Evolutionary conservation across 805 yeast genomes (phyloP).

Genomic region (Ogataea saltuana): DNA sequence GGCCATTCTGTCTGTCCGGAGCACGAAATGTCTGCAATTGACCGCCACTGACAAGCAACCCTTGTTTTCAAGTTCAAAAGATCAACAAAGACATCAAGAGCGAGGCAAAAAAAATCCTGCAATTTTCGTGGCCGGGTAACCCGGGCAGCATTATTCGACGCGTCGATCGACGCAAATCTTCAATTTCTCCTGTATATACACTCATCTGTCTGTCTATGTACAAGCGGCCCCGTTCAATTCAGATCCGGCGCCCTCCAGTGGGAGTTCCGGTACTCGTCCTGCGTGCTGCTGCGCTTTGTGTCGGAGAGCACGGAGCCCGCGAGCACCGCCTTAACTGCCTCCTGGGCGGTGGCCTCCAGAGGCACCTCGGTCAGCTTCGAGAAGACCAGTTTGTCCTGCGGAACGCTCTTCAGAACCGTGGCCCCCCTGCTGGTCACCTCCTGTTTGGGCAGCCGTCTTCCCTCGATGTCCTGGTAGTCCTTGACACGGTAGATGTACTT

Average conservation of each 20-base stretch:
- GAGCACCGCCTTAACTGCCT: constrained; percentile 19
- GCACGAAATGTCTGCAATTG: too few relatives aligned
- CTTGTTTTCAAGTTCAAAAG: background rate
- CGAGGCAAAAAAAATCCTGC: background rate
- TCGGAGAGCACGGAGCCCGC: constrained; percentile 9
- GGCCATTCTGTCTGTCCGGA: too few relatives aligned
- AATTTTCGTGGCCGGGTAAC: background rate
- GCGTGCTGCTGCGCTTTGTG: constrained; percentile 8
- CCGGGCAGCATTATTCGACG: background rate
- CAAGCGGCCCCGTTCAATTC: background rate
- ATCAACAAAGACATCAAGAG: background rate
- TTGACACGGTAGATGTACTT: constrained; percentile 30
- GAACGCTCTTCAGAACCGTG: constrained; percentile 15
- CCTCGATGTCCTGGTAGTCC: constrained; percentile 17
- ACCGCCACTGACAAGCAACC: too few relatives aligned
- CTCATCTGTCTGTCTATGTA: background rate
- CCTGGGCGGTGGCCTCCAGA: constrained; percentile 11
- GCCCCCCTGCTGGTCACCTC: constrained; percentile 17
- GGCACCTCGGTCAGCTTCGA: constrained; percentile 26
- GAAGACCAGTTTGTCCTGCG: constrained; percentile 24
- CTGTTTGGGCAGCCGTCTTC: constrained; percentile 18
- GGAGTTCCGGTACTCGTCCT: constrained; percentile 29
- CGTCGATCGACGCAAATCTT: constrained; percentile 4
- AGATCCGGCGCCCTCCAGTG: constrained; percentile 28
- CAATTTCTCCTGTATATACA: too few relatives aligned